phyloP scores from a whole-genome alignment of 139 green algal genomes.

The Tetradesmus obliquus region DNA sequence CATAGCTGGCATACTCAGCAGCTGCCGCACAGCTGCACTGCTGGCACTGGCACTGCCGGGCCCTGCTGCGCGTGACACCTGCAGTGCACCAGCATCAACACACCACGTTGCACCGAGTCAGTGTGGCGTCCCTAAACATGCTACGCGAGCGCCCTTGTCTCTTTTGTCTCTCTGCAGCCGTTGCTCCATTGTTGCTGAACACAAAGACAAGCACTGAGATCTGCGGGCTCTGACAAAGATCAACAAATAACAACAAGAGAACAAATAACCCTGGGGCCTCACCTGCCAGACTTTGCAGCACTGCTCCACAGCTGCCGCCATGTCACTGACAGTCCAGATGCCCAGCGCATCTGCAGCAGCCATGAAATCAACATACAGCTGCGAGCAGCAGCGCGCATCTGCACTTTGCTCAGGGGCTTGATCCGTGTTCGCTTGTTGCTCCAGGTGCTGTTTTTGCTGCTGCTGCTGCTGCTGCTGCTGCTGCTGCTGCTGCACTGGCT shows the following conservation, averaged over 20 bases:
- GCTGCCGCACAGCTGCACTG: background rate
- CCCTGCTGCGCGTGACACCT: background rate
- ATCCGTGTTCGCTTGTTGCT: background rate
- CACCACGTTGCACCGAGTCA: too few species aligned
- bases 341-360: conserved; percentile 36
- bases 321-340: background rate
- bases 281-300: conserved; percentile 15
- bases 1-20: background rate
- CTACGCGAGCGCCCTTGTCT: too few species aligned
- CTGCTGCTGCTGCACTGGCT: conserved; percentile 1
- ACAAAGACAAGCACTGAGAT: too few species aligned
- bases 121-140: too few species aligned
- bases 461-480: background rate
- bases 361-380: conserved; percentile 26
- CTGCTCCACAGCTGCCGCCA: conserved; percentile 32
- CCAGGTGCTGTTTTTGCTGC: conserved; percentile 1
- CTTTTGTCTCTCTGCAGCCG: too few species aligned
- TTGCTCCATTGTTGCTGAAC: too few species aligned
- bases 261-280: background rate
- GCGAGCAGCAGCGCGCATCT: background rate
- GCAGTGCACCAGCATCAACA: background rate
- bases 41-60: background rate
- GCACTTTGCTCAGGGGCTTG: background rate
- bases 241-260: background rate
- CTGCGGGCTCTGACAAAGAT: too few species aligned